Base-by-base conservation (phyloP, 202 grass and related monocot genomes). In the Setaria italica region DNA sequence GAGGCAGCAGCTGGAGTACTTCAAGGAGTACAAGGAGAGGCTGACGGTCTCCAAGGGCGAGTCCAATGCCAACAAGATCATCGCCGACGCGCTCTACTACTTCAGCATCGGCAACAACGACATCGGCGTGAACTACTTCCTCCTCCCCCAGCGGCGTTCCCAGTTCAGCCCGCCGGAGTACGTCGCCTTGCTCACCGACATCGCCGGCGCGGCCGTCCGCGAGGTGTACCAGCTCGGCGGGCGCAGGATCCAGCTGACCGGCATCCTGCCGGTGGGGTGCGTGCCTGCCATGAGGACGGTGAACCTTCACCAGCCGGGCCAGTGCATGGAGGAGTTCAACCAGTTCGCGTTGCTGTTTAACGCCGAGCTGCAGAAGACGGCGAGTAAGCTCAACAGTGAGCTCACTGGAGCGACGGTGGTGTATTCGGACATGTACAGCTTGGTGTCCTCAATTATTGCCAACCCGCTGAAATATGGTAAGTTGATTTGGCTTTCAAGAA, bases 41-140 rank as follows among this genome's bases (percentile, higher is more conserved):
- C 80, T 91, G 13, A 65, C 19, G 68, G 8, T 4, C 1, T 74
- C 69, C 70, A 74, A 42, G 42, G 89, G 89, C 33, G 53, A 43
- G 76, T 68, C 58, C 19, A 3, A 74, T 19, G 89, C 85, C 25
- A 9, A 20, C 74, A 14, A 73, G 19, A 88, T 80, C 68, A 70
- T 88, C 49, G 51, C 17, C 47, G 77, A 85, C 43, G 89, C 89
- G 49, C 45, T 88, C 14, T 80, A 88, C 85, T 72, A 82, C 70
- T 55, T 85, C 63, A 85, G 89, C 83, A 42, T 91, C 20, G 89
- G 89, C 46, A 82, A 82, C 77, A 91, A 91, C 79, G 89, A 91
- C 71, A 85, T 91, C 42, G 70, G 87, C 8, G 80, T 85, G 77
- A 85, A 88, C 71, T 88, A 91, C 81, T 91, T 62, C 79, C 15